phyloP scores from a whole-genome alignment of 192 early-diverging fungal genomes.

The Entophlyctis luteolus region DNA sequence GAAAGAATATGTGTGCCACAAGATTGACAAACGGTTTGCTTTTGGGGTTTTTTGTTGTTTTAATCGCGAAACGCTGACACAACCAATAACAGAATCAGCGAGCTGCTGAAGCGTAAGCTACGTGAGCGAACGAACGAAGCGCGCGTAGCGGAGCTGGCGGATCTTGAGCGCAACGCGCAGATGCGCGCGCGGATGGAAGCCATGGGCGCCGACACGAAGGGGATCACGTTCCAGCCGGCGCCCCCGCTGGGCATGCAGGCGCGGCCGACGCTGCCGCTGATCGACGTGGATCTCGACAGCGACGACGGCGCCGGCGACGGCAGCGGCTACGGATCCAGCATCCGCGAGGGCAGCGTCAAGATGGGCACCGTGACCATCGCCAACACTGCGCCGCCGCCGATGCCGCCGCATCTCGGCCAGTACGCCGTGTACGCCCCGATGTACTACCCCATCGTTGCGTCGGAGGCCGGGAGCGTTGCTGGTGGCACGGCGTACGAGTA shows the following conservation, averaged over 20 bases:
- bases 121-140: conserved; percentile 48
- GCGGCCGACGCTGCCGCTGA: conserved; percentile 16
- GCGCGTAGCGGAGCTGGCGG: conserved; percentile 37
- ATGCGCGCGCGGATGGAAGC: background rate
- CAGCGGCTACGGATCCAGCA: background rate
- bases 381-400: too few relatives aligned
- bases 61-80: background rate
- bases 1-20: conserved; percentile 86
- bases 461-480: too few relatives aligned
- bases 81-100: conserved; percentile 44
- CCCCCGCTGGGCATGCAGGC: conserved; percentile 13
- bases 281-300: conserved; percentile 23
- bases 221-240: background rate
- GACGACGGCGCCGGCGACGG: background rate
- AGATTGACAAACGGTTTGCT: conserved; percentile 79
- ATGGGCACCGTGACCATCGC: background rate
- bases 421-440: too few relatives aligned
- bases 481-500: too few relatives aligned
- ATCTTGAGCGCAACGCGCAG: conserved; percentile 23
- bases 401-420: too few relatives aligned
- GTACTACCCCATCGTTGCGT: too few relatives aligned
- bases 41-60: background rate
- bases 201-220: background rate
- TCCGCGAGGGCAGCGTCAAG: background rate
- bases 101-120: conserved; percentile 52